A percentile compares a stretch with the other conserved stretches of the same genome.
Conservation (phyloP, 23 red algal genomes). For the Gracilaria vermiculophylla region DNA sequence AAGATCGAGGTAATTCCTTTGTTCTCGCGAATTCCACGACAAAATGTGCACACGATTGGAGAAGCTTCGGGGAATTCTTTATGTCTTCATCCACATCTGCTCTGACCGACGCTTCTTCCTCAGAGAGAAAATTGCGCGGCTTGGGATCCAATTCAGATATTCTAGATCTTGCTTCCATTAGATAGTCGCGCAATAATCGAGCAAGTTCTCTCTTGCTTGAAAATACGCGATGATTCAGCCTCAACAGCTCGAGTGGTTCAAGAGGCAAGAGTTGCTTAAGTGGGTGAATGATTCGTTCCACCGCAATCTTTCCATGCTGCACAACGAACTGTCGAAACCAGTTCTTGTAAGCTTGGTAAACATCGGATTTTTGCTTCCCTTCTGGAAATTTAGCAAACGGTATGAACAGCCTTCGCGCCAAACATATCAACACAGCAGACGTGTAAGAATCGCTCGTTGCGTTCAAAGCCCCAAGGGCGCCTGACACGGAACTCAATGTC, state of each 20-base stretch:
- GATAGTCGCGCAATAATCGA: constrained; percentile 22
- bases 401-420: constrained; percentile 19
- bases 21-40: constrained; percentile 23
- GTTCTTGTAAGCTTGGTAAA: constrained; percentile 11
- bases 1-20: constrained; percentile 6
- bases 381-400: not conserved
- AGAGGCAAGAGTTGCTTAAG: constrained; percentile 31
- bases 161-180: not conserved
- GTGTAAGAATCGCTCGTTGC: not conserved
- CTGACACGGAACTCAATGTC: constrained; percentile 10
- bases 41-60: not conserved
- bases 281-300: constrained; percentile 6
- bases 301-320: not conserved
- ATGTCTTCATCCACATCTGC: not conserved
- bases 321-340: constrained; percentile 38
- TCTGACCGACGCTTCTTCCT: not conserved
- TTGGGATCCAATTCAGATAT: constrained; percentile 49
- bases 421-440: constrained; percentile 31
- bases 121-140: not conserved
- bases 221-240: constrained; percentile 46
- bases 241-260: constrained; percentile 36
- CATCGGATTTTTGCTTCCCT: not conserved
- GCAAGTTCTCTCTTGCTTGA: not conserved
- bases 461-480: not conserved
- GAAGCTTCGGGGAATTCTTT: not conserved